A percentile compares a stretch with the other conserved stretches of the same genome.
Evolutionary conservation across 1,284 basidiomycete species (phyloP).

Genomic region (Ceratobasidium sp.): DNA sequence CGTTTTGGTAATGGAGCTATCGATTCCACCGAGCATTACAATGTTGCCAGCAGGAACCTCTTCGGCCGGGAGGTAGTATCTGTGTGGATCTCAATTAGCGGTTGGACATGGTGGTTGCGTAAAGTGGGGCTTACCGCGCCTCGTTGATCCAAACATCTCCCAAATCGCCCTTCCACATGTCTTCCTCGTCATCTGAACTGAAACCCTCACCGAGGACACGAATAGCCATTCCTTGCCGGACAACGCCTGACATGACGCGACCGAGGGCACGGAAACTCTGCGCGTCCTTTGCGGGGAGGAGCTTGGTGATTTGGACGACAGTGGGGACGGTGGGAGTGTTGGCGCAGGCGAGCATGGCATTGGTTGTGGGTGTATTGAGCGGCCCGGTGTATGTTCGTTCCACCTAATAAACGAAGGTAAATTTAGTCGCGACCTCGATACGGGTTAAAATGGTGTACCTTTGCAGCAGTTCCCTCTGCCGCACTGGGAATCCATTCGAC

Average conservation of each 20-base stretch:
- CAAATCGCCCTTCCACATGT: conserved; percentile 88
- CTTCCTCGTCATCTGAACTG: conserved; percentile 97
- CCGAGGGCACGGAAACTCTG: conserved; percentile 96
- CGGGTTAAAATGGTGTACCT: conserved; percentile 61
- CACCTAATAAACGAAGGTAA: conserved; percentile 55
- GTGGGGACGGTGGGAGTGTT: conserved; percentile 74
- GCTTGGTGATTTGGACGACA: conserved; percentile 91
- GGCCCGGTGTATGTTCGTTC: conserved; percentile 87
- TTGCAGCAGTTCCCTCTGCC: conserved; percentile 67
- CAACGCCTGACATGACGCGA: conserved; percentile 90
- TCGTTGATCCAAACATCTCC: conserved; percentile 91
- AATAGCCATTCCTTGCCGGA: conserved; percentile 80
- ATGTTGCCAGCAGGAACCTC: conserved; percentile 92
- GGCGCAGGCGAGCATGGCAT: conserved; percentile 83
- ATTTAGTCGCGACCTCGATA: not conserved
- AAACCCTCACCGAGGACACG: conserved; percentile 98
- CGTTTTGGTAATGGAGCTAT: conserved; percentile 93
- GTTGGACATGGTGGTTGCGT: not conserved
- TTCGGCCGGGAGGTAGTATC: conserved; percentile 88
- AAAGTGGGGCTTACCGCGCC: conserved; percentile 65
- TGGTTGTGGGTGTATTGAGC: conserved; percentile 76
- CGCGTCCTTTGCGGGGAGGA: conserved; percentile 95
- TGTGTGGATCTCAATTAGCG: conserved; percentile 47
- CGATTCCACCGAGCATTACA: conserved; percentile 90
- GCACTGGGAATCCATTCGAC: conserved; percentile 90